Evolutionary conservation across 2,329 filamentous ascomycete species (phyloP), one percentile per base, ranked within the genome.

Genomic region (Allantophomopsis lycopodina): DNA sequence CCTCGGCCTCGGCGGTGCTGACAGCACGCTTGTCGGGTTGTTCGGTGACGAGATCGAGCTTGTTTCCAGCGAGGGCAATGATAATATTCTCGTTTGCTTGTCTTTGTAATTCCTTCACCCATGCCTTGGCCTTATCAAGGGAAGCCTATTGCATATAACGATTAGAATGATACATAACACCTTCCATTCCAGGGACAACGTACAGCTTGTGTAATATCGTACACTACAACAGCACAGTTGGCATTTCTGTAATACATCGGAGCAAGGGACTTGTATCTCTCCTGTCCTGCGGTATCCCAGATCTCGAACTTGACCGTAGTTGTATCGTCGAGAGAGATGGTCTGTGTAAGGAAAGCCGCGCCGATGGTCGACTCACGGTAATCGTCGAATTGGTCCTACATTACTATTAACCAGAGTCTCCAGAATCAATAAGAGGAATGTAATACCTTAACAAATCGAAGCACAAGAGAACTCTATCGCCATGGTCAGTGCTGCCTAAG

Each of bases 221-320:
- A 98, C 50, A 98, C 91, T 37, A 98, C 89, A 23, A 98, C 89
- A 43, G 93, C 91, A 66, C 91, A 96, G 75, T 98, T 96, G 52
- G 93, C 93, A 61, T 98, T 98, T 54, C 93, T 73, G 68, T 98
- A 98, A 71, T 98, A 98, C 91, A 98, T 98, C 54, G 91, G 91
- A 28, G 91, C 91, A 50, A 98, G 72, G 11, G 91, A 96, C 72
- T 96, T 96, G 75, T 96, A 98, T 57, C 93, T 79, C 66, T 98
- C 91, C 67, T 98, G 91, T 47, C 91, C 91, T 47, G 91, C 91
- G 8, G 91, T 98, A 64, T 95, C 88, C 88, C 91, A 98, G 59
- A 98, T 98, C 66, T 98, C 91, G 58, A 98, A 98, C 71, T 98
- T 98, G 64, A 98, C 89, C 41, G 91, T 98, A 44, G 91, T 96